phyloP scores from a whole-genome alignment of 2,329 filamentous ascomycete species.

The Fusarium zealandicum region DNA sequence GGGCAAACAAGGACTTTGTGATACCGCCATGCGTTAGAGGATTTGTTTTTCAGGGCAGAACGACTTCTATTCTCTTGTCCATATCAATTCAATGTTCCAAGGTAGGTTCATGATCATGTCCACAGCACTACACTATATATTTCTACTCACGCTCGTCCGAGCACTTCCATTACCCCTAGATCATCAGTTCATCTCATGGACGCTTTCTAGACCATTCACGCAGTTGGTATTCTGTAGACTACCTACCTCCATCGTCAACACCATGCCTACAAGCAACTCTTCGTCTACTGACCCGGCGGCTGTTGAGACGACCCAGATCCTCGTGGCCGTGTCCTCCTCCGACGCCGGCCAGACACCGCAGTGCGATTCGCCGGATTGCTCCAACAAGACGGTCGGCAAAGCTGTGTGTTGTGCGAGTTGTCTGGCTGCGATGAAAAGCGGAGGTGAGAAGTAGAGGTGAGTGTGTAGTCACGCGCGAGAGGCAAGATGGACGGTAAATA shows the following conservation, averaged over 20 bases:
- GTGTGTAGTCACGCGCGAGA: not conserved
- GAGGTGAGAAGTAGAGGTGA: not conserved
- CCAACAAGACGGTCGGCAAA: not conserved
- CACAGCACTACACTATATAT: too few species aligned
- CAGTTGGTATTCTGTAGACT: too few species aligned
- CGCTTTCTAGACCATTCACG: too few species aligned
- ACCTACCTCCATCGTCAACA: not conserved
- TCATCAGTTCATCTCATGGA: too few species aligned
- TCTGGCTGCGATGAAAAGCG: not conserved
- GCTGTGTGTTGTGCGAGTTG: not conserved
- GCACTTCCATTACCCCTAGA: too few species aligned
- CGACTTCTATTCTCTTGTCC: too few species aligned
- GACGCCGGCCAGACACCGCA: not conserved
- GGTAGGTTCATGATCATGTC: too few species aligned
- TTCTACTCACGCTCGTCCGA: too few species aligned
- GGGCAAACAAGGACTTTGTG: too few species aligned
- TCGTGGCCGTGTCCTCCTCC: slow-evolving; percentile 5
- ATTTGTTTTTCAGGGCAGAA: too few species aligned
- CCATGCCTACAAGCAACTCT: not conserved
- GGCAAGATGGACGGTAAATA: not conserved
- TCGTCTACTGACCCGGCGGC: not conserved
- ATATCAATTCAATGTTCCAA: too few species aligned
- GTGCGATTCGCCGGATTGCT: not conserved
- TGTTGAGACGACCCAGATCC: not conserved
- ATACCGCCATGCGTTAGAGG: too few species aligned